Evolutionary conservation across 352 stramenopile genomes (phyloP), one percentile per base, ranked within the genome.

Genomic region (Phytophthora multivora): DNA sequence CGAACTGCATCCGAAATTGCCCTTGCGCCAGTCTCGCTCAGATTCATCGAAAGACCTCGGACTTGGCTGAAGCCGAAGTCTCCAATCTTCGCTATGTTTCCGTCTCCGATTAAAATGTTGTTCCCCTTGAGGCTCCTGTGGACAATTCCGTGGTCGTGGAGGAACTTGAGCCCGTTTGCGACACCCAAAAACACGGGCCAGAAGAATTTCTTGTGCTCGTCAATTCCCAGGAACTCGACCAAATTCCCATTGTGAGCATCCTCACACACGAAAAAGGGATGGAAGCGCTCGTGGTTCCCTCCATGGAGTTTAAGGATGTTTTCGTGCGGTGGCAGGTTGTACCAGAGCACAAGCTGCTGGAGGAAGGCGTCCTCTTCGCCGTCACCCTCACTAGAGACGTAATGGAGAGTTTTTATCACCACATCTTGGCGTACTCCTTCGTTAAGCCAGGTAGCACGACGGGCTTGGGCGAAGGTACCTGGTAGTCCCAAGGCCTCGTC

Each of bases 11-110:
- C 6, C 3, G 30, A 9, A 30, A 51, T 43, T 4, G 33, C 49
- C 30, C 38, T 45, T 10, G 12, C 25, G 7, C 38, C 38, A 7
- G 49, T 36, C 1, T 7, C 26, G 33, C 51, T 50, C 43, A 56
- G 15, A 26, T 63, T 39, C 5, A 51, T 23, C 7, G 51, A 59
- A 15, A 59, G 51, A 16, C 51, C 42, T 12, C 51, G 51, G 12
- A 59, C 26, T 13, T 23, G 42, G 30, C 51, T 59, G 23, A 59
- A 50, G 3, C 51, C 51, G 26, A 59, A 59, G 28, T 59, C 51
- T 15, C 16, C 16, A 2, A 53, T 19, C 30, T 53, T 43, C 0
- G 13, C 47, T 4, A 42, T 18, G 30, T 53, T 53, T 13, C 12
- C 30, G 5, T 53, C 31, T 19, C 4, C 47, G 6, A 53, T n/a